These are phyloP conservation scores for Helotiales sp. DNA, from an alignment of 2,329 filamentous ascomycete species.

Conservation along the genomic window DNA sequence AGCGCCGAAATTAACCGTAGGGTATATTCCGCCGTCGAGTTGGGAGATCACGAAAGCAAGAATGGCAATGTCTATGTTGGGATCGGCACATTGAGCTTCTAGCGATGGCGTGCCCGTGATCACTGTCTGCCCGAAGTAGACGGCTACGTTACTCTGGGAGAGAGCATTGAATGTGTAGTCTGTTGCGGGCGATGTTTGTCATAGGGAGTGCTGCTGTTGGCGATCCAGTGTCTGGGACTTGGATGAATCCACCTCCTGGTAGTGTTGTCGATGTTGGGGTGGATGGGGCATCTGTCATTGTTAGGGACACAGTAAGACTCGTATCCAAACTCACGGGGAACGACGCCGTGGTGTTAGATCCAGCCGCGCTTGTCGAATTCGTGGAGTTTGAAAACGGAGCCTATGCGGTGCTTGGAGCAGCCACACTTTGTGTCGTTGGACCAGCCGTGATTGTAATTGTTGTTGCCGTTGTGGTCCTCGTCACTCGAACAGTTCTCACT, in stretches of 20 bases:
- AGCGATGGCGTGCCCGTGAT: constrained; percentile 41
- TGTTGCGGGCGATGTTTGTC: not conserved
- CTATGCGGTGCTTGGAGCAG: constrained; percentile 25
- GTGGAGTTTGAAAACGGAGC: not conserved
- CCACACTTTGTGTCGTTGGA: not conserved
- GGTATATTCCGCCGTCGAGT: constrained; percentile 26
- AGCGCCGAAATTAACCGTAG: constrained; percentile 41
- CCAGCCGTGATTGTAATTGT: constrained; percentile 4
- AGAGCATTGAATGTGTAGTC: constrained; percentile 39
- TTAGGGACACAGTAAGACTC: not conserved
- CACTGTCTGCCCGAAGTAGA: constrained; percentile 43
- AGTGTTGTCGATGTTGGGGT: not conserved
- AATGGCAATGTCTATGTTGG: constrained; percentile 46
- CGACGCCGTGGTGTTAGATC: constrained; percentile 20
- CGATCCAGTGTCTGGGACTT: not conserved
- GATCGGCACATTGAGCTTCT: constrained; percentile 40
- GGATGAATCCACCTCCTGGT: constrained; percentile 7
- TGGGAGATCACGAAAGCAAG: constrained; percentile 34
- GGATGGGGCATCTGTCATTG: not conserved
- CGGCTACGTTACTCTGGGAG: constrained; percentile 40
- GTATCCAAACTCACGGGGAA: not conserved
- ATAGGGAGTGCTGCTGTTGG: not conserved
- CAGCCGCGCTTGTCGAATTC: constrained; percentile 16
- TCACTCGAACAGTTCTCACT: not conserved
- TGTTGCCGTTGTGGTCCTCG: constrained; percentile 5